Evolutionary conservation across 306 rosid genomes (phyloP), one percentile per base, ranked within the genome.

Genomic region (Vigna trinervia): DNA sequence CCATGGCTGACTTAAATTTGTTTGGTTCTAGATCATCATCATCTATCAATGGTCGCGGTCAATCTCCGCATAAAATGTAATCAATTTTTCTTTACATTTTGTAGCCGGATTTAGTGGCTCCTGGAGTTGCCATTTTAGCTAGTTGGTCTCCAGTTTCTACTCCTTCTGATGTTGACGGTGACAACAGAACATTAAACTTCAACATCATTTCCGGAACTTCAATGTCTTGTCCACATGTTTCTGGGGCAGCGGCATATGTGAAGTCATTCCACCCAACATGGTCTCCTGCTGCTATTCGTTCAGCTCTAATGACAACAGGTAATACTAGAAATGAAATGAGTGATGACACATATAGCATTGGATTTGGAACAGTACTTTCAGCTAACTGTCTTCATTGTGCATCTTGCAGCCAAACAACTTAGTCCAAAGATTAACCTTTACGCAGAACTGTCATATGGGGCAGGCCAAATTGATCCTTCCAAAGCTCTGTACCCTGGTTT

Each of bases 141-240:
- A 79, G 77, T 12, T 86, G 89, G 89, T 43, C 87, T 77, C 83
- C 87, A 12, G 10, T 2, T n/a, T 39, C 52, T 0, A 8, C 77
- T 13, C 81, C 66, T 26, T 45, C 85, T 0, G 17, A 5, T 0
- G 10, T 71, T 20, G 36, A 20, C 0, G 66, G 78, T 32, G 87
- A 86, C 43, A 76, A 74, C 0, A 77, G 87, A 78, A 11, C 17
- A 52, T 4, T 43, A 4, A 5, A 22, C 11, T 86, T 45, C 56
- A 77, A 86, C 8, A 80, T 86, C 13, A 32, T 80, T 26, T 69
- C 84, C 3, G 87, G 87, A 20, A 86, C 87, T 32, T 86, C 89
- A 11, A 83, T 86, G 89, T 5, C 84, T 39, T 78, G 86, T 67
- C 86, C 83, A 12, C 86, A 78, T 69, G 83, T 47, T 48, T 9